These are phyloP conservation scores for Margaritispora aquatica DNA, from an alignment of 495 filamentous ascomycete genomes.

Conservation along the genomic window DNA sequence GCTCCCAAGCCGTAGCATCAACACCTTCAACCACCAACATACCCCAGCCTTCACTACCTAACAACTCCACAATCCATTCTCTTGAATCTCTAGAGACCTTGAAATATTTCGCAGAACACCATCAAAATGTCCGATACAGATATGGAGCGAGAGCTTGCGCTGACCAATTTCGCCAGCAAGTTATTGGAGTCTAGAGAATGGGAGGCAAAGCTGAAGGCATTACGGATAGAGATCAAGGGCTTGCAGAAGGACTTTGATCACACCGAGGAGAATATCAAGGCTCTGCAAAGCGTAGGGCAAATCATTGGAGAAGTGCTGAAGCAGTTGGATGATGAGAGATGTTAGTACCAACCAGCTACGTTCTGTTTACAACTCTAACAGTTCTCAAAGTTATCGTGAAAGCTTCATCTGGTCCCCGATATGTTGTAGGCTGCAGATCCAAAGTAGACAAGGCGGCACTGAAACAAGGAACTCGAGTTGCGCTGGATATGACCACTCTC, in stretches of 20 bases:
- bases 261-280: constrained; percentile 99
- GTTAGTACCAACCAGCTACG: constrained; percentile 44
- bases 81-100: neutral
- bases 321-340: constrained; percentile 98
- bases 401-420: constrained; percentile 94
- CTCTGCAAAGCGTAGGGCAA: constrained; percentile 96
- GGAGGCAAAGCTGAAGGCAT: constrained; percentile 90
- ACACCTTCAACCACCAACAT: constrained; percentile 1
- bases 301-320: constrained; percentile 99
- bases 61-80: neutral
- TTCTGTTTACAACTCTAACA: neutral
- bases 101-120: neutral
- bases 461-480: constrained; percentile 96
- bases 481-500: constrained; percentile 98
- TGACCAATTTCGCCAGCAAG: constrained; percentile 86
- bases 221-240: constrained; percentile 91
- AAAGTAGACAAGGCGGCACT: constrained; percentile 96
- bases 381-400: constrained; percentile 54
- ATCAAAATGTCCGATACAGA: constrained; percentile 30
- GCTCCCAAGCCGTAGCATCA: neutral
- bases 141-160: constrained; percentile 71
- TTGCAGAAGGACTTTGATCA: constrained; percentile 91
- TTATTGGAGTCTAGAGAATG: constrained; percentile 95
- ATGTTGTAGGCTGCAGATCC: constrained; percentile 96
- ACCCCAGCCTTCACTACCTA: neutral